Conservation (phyloP, 164 flowering plant genomes). For the Macadamia tetraphylla region DNA sequence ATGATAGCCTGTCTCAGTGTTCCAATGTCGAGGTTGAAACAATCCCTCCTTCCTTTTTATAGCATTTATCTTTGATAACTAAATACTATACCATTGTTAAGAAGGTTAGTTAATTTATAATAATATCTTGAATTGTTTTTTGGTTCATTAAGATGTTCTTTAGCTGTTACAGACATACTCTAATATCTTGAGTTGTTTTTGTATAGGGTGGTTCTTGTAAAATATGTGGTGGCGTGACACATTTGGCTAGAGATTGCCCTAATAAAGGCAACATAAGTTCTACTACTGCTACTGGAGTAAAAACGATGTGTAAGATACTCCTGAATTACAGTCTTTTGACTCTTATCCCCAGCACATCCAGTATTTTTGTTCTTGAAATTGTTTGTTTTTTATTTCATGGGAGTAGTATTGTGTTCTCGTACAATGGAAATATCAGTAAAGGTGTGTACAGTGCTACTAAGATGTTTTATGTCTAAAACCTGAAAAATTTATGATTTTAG, state of each 20-base stretch:
- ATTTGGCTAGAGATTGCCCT: constrained; percentile 90
- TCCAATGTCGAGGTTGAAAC: not conserved
- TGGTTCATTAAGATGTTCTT: no score
- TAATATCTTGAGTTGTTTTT: not conserved
- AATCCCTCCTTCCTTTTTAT: not conserved
- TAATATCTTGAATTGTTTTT: not conserved
- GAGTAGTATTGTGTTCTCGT: not conserved
- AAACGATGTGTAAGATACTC: constrained; percentile 25
- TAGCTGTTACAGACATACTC: no score
- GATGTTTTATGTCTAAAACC: no score
- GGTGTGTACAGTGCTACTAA: not conserved
- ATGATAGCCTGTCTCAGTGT: not conserved
- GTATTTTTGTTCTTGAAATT: not conserved
- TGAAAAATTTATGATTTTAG: no score
- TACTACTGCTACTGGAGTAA: constrained; percentile 19
- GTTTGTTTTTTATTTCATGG: not conserved
- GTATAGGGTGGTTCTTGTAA: constrained; percentile 90
- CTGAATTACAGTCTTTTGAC: not conserved
- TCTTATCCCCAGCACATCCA: not conserved
- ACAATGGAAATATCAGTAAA: not conserved
- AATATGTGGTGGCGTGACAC: constrained; percentile 77
- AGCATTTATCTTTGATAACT: no score
- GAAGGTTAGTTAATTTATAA: not conserved
- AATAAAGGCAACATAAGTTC: constrained; percentile 37
- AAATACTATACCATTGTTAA: not conserved